Evolutionary conservation across 2,329 filamentous ascomycete genomes (phyloP), one percentile per base, ranked within the genome.

Genomic region (Fusarium nanum): DNA sequence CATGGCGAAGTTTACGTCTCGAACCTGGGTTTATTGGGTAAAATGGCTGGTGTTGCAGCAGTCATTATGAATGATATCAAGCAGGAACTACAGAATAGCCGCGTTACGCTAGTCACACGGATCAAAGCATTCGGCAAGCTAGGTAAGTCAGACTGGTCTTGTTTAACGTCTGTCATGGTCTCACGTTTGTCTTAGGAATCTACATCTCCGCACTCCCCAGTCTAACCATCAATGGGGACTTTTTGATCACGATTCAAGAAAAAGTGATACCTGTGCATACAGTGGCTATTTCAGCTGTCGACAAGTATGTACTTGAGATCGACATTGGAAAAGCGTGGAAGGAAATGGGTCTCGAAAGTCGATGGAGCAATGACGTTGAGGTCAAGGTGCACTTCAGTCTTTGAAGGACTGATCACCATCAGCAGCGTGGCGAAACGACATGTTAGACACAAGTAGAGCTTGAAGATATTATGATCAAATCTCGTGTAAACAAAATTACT

Each of bases 41-140:
- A 98, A 79, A 97, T 98, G 92, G 93, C 93, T 0, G 95, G 94
- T 1, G 89, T 91, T 1, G 94, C 93, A 2, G 94, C 93, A 0
- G 86, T 97, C 10, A 82, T 91, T 2, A 85, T 83, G 40, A 90
- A 83, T n/a, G 84, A 87, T 28, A 85, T 90, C 46, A 86, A 85
- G 34, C 77, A 90, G 45, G 34, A 53, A 16, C 75, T 74, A 6
- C 76, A 71, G 10, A 90, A 88, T 60, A 89, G 89, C 1, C 83
- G 88, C 18, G 81, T 96, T 22, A 80, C 88, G 10, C 80, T 97
- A 14, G 88, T 89, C 73, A 88, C 91, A 2, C 87, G 86, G 16
- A 77, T 98, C 44, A 98, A 97, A 77, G 94, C 94, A 0, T 81
- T 98, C 3, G 95, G 95, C 0, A 85, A 85, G 22, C 83, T 93